phyloP scores from a whole-genome alignment of 306 rosid species.

The Begonia masoniana region DNA sequence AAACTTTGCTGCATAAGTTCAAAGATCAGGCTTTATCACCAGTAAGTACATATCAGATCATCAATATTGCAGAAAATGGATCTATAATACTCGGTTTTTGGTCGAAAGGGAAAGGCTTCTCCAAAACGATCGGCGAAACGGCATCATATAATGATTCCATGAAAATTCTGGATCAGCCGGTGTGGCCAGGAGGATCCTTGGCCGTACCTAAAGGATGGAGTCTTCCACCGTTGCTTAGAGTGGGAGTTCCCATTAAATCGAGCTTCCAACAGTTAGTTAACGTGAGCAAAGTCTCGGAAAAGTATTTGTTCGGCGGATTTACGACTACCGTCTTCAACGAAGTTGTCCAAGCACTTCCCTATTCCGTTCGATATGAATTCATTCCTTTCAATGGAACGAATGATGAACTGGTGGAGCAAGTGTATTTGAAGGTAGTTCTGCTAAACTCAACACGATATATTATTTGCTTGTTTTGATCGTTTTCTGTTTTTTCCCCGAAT shows the following conservation, averaged over 20 bases:
- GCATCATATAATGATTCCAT: conserved; percentile 12
- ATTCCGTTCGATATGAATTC: conserved; percentile 12
- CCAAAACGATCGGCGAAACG: conserved; percentile 2
- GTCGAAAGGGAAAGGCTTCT: conserved; percentile 24
- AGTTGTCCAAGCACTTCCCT: conserved; percentile 16
- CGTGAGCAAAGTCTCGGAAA: not conserved
- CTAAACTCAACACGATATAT: not conserved
- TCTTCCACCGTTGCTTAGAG: conserved; percentile 8
- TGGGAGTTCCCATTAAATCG: conserved; percentile 20
- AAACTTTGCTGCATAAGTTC: not conserved
- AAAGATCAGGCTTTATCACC: conserved; percentile 4
- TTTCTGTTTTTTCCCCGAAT: not conserved
- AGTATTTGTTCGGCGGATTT: conserved; percentile 14
- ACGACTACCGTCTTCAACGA: conserved; percentile 14
- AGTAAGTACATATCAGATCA: conserved; percentile 15
- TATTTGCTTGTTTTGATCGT: not conserved
- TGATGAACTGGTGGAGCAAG: conserved; percentile 25
- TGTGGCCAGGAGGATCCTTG: conserved; percentile 31
- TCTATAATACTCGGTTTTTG: conserved; percentile 29
- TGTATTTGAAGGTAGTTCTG: conserved; percentile 7
- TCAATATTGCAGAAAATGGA: conserved; percentile 22
- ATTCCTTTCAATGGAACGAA: conserved; percentile 19
- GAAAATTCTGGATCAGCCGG: conserved; percentile 14
- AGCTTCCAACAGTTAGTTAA: conserved; percentile 13
- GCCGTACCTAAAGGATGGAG: conserved; percentile 29